A percentile compares a stretch with the other conserved stretches of the same genome.
Conservation (phyloP, 2,329 filamentous ascomycete genomes). For the Rhynchosporium agropyri region DNA sequence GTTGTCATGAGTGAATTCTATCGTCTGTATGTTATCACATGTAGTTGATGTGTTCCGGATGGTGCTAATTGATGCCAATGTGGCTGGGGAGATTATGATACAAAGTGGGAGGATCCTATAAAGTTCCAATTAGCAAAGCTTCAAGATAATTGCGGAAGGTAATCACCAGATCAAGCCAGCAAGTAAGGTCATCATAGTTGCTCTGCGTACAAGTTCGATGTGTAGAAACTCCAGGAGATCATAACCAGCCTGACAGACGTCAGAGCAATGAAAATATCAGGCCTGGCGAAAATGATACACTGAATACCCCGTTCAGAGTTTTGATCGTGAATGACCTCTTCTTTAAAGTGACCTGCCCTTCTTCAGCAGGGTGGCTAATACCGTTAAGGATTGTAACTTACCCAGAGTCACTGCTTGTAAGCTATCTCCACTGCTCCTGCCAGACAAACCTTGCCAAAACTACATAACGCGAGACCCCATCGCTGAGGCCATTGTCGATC, state of each 20-base stretch:
- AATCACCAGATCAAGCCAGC: background rate
- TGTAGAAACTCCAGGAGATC: background rate
- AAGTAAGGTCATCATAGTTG: background rate
- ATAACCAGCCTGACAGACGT: background rate
- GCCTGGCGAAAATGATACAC: background rate
- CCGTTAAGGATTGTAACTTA: background rate
- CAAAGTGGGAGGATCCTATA: background rate
- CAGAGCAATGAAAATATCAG: background rate
- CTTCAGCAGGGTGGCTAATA: background rate
- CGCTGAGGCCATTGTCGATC: background rate
- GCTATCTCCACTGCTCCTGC: background rate
- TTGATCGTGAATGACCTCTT: background rate
- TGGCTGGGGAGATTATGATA: background rate
- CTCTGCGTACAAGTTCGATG: background rate
- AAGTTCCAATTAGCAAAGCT: background rate
- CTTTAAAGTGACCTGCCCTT: background rate
- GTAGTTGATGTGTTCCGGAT: background rate
- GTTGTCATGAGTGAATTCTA: background rate
- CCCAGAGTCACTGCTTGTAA: background rate
- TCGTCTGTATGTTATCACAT: background rate
- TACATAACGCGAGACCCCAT: background rate
- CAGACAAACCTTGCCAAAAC: background rate
- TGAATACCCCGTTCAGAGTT: background rate
- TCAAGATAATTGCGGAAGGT: background rate
- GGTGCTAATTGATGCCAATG: background rate